Conservation (phyloP, 345 rosid genomes). For the Brassica napus region DNA sequence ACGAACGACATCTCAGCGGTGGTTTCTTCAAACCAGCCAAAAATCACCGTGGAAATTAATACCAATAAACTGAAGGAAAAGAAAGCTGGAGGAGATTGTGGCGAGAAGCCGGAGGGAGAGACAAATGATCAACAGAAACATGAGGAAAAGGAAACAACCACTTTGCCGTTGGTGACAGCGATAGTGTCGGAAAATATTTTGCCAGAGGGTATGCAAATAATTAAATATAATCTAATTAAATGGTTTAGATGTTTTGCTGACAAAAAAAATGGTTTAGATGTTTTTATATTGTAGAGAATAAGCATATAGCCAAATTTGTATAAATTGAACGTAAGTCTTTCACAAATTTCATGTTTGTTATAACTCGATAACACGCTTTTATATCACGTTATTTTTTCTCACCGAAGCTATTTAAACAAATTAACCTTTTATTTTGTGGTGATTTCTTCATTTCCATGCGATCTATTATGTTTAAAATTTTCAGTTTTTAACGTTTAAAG, state of each 20-base stretch:
- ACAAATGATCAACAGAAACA: background rate
- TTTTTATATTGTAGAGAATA: background rate
- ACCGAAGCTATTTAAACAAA: background rate
- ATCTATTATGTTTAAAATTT: background rate
- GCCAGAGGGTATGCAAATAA: slow-evolving; percentile 11
- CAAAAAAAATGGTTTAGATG: background rate
- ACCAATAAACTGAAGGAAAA: slow-evolving; percentile 10
- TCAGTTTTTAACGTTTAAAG: too few relatives aligned
- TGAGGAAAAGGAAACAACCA: slow-evolving; percentile 1
- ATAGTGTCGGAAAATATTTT: slow-evolving; percentile 12
- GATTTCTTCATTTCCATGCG: background rate
- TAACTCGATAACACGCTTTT: background rate
- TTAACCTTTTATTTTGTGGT: background rate
- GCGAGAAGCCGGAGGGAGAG: background rate
- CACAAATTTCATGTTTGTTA: background rate
- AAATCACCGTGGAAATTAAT: slow-evolving; percentile 11
- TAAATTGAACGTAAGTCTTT: background rate
- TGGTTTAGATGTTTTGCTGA: background rate
- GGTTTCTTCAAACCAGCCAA: background rate
- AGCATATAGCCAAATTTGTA: background rate
- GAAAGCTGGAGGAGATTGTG: slow-evolving; percentile 10
- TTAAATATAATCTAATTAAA: background rate
- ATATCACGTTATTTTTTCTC: background rate
- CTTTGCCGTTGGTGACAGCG: background rate
- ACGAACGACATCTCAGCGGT: slow-evolving; percentile 9